phyloP scores from a whole-genome alignment of 768 basidiomycete genomes.

The Pleurotus djamor region DNA sequence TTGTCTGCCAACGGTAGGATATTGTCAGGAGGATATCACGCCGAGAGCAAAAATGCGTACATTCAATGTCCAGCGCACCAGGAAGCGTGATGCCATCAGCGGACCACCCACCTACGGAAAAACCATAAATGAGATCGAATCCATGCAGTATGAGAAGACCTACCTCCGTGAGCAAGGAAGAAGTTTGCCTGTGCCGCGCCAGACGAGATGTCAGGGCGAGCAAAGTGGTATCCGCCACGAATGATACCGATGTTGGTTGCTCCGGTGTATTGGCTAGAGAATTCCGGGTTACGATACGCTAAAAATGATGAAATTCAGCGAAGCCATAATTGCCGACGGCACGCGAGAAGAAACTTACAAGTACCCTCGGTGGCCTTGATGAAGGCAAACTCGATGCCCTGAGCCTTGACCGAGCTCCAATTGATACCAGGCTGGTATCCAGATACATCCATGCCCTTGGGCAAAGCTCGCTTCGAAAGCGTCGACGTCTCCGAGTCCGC shows the following conservation, averaged over 20 bases:
- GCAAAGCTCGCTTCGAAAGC: slow-evolving; percentile 29
- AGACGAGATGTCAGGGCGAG: slow-evolving; percentile 47
- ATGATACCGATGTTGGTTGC: slow-evolving; percentile 56
- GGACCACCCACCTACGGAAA: slow-evolving; percentile 40
- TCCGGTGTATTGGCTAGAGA: slow-evolving; percentile 50
- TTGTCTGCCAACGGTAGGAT: slow-evolving; percentile 34
- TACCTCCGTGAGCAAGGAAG: slow-evolving; percentile 53
- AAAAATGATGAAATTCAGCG: not conserved
- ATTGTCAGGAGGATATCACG: not conserved
- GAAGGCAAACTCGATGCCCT: slow-evolving; percentile 53
- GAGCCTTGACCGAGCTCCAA: slow-evolving; percentile 48
- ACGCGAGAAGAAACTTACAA: slow-evolving; percentile 23
- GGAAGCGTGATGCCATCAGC: slow-evolving; percentile 59
- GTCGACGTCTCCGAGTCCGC: not conserved
- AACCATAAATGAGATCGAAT: not conserved
- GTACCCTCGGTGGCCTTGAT: slow-evolving; percentile 71
- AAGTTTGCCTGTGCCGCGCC: slow-evolving; percentile 60
- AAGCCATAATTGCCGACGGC: not conserved
- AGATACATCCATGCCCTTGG: slow-evolving; percentile 57
- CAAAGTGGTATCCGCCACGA: slow-evolving; percentile 62
- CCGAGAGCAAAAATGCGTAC: slow-evolving; percentile 26
- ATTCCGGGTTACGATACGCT: slow-evolving; percentile 41
- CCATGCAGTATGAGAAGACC: no score
- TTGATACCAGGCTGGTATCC: slow-evolving; percentile 44
- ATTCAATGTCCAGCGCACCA: slow-evolving; percentile 62